Base-by-base conservation (phyloP, 371 early-diverging fungal genomes). In the Mucor indicus region DNA sequence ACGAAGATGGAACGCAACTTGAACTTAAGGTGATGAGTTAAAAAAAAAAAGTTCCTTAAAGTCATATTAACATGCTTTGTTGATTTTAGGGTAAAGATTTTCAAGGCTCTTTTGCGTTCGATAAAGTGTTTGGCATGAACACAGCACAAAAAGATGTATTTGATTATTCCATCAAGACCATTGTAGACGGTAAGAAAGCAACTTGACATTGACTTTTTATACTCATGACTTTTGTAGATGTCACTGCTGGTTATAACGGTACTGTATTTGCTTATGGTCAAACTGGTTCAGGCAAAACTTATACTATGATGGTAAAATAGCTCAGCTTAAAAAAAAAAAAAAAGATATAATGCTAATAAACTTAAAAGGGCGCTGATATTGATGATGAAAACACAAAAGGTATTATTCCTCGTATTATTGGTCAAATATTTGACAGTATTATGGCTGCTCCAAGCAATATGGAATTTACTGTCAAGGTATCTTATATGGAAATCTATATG, bases 401-500 rank as follows among this genome's bases (percentile, higher is more conserved):
- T 69, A 81, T 98, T 39, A 92, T 93, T 48, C 94, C 95, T 20
- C 89, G 95, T 48, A 84, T 93, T 53, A 85, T 94, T 36, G 90
- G 96, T 57, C 81, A 81, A 57, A 88, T 99, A 36, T 98, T 97
- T 66, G 63, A 72, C 23, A 83, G 85, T 46, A 92, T 93, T 54
- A 67, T 83, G 64, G 86, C 82, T 20, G 86, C 93, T 17, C 93
- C 91, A 29, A 71, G 86, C 8, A 89, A 86, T 35, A 77, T 92
- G 51, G 92, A 93, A 67, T 92, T 93, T 64, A 91, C 91, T 30
- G 93, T 96, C 56, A 89, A 89, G 62, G 86, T 91, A 15, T 91
- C 92, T 9, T 95, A 84, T 75, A 90, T 98, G 89, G 99, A 99
- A 80, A 95, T 99, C 53, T 99, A 99, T 80, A 98, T 99, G 93